Base-by-base conservation (phyloP, 345 rosid genomes). In the Trapa incisa region DNA sequence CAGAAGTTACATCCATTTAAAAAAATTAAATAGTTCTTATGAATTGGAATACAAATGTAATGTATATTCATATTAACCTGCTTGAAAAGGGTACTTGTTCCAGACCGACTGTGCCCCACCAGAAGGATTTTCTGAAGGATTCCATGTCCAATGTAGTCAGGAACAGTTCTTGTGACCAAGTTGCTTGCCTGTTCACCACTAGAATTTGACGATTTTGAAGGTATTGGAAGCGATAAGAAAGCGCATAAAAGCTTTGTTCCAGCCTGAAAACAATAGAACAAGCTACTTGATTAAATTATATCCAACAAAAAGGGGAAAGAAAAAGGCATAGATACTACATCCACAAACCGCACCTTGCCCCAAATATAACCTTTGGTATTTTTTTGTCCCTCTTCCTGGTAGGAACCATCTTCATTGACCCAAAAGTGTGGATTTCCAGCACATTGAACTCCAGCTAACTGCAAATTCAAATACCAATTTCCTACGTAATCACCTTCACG, bases 351-450 rank as follows among this genome's bases (percentile, higher is more conserved):
- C 83, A 95, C 99, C 89, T 87, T 95, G 70, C 99, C 98, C 99
- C 99, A 95, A 73, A 95, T 91, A 76, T 86, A 91, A 75, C 99
- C 99, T 73, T 83, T 95, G 6, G 96, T 89, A 72, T 91, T 95
- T 82, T 85, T 95, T 72, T 95, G 99, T 53, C 99, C 99, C 84
- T 95, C 99, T 77, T 95, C 99, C 81, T 89, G 98, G 80, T 95
- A 95, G 8, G 99, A 95, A 29, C 99, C 99, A 75, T 95, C 99
- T 65, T 95, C 99, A 39, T 91, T 95, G 68, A 95, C 98, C 99
- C 99, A 95, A 75, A 91, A 95, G 82, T 95, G 99, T 3, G 99
- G 99, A 61, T 95, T 95, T 48, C 99, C 99, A 16, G 99, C 99
- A 79, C 97, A 92, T 11, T 95, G 99, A 80, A 95, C 99, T 68